phyloP scores from a whole-genome alignment of 2,329 filamentous ascomycete genomes.

The Xylaria sp. region DNA sequence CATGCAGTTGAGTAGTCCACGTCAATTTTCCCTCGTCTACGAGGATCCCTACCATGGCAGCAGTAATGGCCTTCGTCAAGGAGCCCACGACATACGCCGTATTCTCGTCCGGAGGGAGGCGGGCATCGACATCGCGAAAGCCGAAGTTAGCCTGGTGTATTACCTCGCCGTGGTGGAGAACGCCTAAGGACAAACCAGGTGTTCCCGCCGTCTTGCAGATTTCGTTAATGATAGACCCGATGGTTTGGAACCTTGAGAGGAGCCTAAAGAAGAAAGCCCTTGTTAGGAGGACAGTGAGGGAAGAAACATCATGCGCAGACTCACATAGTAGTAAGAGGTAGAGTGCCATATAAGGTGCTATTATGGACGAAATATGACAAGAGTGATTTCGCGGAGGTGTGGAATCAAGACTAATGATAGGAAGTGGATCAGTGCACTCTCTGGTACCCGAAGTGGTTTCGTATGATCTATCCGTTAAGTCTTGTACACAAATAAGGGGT shows the following conservation, averaged over 20 bases:
- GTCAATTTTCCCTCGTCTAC: conserved; percentile 5
- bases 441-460: too few relatives aligned
- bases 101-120: background rate
- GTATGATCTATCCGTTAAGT: too few relatives aligned
- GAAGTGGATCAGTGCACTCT: too few relatives aligned
- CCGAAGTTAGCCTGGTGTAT: background rate
- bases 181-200: background rate
- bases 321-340: too few relatives aligned
- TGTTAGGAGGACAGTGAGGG: background rate
- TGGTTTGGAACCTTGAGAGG: background rate
- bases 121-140: background rate
- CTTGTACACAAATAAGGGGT: too few relatives aligned
- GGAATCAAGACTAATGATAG: too few relatives aligned
- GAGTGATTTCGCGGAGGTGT: too few relatives aligned
- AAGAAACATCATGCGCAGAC: too few relatives aligned
- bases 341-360: too few relatives aligned
- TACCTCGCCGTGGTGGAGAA: background rate
- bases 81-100: background rate
- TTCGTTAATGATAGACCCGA: background rate
- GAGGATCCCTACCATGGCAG: background rate
- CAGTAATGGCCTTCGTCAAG: background rate
- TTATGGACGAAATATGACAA: too few relatives aligned
- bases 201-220: background rate
- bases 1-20: background rate
- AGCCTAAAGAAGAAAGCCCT: background rate